Percentiles rank a stretch among this genome's conserved stretches.
Conservation (phyloP, 176 grass and related monocot species). For the Carex myosuroides region DNA sequence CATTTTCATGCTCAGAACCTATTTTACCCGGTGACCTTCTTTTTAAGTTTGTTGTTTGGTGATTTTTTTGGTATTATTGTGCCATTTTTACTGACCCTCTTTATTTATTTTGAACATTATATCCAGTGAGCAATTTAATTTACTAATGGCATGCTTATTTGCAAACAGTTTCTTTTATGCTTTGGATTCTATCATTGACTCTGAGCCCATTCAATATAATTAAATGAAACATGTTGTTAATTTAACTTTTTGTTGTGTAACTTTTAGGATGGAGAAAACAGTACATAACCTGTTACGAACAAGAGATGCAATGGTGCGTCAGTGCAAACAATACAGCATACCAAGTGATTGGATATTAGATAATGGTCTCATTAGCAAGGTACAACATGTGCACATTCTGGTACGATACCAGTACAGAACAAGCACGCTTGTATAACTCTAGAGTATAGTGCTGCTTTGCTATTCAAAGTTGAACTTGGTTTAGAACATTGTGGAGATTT, state of each 20-base stretch:
- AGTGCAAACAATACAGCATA: conserved; percentile 87
- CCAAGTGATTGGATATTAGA: conserved; percentile 97
- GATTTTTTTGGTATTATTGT: neutral
- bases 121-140: neutral
- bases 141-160: neutral
- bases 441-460: neutral
- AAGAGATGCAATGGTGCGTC: conserved; percentile 68
- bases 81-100: neutral
- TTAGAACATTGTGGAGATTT: neutral
- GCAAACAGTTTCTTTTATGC: neutral
- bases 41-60: neutral
- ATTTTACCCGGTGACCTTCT: neutral
- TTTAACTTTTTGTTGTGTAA: neutral
- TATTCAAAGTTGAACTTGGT: neutral
- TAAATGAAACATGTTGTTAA: neutral
- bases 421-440: neutral
- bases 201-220: neutral
- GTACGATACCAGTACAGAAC: neutral
- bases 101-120: neutral
- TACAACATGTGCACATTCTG: conserved; percentile 24
- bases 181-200: neutral
- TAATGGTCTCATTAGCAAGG: conserved; percentile 84
- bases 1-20: neutral
- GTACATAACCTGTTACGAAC: conserved; percentile 81
- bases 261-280: conserved; percentile 65